phyloP scores from a whole-genome alignment of 371 early-diverging fungal species.

The Chytridium lagenaria region DNA sequence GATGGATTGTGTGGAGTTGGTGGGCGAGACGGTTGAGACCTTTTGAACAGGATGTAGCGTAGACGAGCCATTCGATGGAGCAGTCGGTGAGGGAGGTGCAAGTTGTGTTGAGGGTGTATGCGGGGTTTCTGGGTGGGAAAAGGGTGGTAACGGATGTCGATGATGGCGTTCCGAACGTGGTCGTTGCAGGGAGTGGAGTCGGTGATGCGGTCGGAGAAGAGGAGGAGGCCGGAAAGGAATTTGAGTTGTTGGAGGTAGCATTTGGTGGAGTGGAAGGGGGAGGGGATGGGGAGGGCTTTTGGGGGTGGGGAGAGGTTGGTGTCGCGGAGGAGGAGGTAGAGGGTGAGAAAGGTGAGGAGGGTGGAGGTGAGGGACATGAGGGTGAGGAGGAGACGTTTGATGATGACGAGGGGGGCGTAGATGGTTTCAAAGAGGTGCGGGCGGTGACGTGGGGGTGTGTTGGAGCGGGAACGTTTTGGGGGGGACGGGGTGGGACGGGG shows the following conservation, averaged over 20 bases:
- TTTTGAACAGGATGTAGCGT: conserved; percentile 23
- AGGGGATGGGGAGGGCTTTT: neutral
- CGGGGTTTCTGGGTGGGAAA: neutral
- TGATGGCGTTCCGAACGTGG: conserved; percentile 5
- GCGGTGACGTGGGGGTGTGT: too few relatives aligned
- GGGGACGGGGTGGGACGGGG: too few relatives aligned
- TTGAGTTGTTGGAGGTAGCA: conserved; percentile 19
- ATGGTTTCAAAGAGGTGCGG: too few relatives aligned
- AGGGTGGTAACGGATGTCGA: conserved; percentile 2
- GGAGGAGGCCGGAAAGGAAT: conserved; percentile 13
- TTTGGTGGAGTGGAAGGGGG: neutral
- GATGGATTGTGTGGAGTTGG: too few relatives aligned
- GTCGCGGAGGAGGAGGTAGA: conserved; percentile 12
- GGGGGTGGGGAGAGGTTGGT: neutral
- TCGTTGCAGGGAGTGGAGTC: conserved; percentile 1
- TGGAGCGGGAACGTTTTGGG: too few relatives aligned
- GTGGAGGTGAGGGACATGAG: neutral
- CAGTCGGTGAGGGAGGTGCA: conserved; percentile 13
- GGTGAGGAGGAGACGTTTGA: neutral
- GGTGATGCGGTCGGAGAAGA: neutral
- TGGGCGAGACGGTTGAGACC: conserved; percentile 27
- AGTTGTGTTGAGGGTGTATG: neutral
- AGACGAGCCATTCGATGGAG: conserved; percentile 34
- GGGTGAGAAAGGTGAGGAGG: neutral
- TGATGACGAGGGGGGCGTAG: too few relatives aligned